Evolutionary conservation across 768 basidiomycete species (phyloP).

Genomic region (Cubamyces lactineus): DNA sequence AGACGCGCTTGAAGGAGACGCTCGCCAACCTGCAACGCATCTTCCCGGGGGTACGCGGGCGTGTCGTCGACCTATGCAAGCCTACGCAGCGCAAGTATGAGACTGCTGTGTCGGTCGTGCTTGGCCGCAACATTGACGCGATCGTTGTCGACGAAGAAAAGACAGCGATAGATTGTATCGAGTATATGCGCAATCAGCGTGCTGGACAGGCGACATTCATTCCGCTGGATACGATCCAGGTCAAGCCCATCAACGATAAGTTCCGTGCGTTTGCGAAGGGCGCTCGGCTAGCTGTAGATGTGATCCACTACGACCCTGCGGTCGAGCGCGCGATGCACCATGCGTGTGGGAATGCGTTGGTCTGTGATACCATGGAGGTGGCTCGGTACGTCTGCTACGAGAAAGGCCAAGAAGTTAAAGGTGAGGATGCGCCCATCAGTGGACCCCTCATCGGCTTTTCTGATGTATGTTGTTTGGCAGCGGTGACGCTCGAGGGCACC

Average conservation of each 20-base stretch:
- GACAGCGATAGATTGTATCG: constrained; percentile 96
- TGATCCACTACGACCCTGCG: constrained; percentile 64
- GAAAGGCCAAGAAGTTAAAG: constrained; percentile 95
- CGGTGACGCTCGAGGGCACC: constrained; percentile 95
- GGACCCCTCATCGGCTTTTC: not conserved
- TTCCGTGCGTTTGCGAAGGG: constrained; percentile 89
- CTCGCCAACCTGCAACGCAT: constrained; percentile 81
- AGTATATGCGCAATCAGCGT: constrained; percentile 96
- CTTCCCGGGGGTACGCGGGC: constrained; percentile 92
- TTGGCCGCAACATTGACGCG: constrained; percentile 94
- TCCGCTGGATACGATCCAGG: constrained; percentile 96
- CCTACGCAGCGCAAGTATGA: constrained; percentile 93
- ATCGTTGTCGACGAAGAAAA: constrained; percentile 97
- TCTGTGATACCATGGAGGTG: constrained; percentile 95
- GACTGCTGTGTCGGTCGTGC: constrained; percentile 85
- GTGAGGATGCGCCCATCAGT: constrained; percentile 44
- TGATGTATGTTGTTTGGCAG: constrained; percentile 43
- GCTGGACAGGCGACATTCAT: constrained; percentile 97
- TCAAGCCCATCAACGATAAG: constrained; percentile 92
- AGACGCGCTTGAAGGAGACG: constrained; percentile 83
- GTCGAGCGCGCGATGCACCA: constrained; percentile 96
- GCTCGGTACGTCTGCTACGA: constrained; percentile 92
- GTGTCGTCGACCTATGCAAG: constrained; percentile 93
- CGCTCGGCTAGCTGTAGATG: constrained; percentile 62
- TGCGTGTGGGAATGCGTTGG: constrained; percentile 92